A percentile compares a stretch with the other conserved stretches of the same genome.
These are phyloP conservation scores for Magnusiomyces magnusii DNA, from an alignment of 1,139 yeast species.

Conservation along the genomic window DNA sequence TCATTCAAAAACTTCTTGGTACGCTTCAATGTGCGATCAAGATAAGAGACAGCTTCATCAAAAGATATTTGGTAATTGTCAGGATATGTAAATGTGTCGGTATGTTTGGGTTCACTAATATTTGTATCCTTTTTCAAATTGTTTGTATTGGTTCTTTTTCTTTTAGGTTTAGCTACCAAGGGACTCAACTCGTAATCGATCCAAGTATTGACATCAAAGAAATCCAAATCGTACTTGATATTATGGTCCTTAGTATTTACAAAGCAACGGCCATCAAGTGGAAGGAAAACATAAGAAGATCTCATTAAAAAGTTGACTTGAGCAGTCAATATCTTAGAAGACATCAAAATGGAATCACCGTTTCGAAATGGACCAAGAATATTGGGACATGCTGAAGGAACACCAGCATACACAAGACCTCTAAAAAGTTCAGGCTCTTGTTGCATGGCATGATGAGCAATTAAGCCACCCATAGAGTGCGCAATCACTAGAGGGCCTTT, in stretches of 20 bases:
- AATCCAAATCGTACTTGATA: slow-evolving; percentile 60
- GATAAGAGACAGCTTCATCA: slow-evolving; percentile 57
- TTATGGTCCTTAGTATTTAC: slow-evolving; percentile 48
- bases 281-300: slow-evolving; percentile 70
- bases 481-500: slow-evolving; percentile 65
- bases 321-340: slow-evolving; percentile 65
- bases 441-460: slow-evolving; percentile 73
- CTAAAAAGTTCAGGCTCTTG: slow-evolving; percentile 58
- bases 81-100: slow-evolving; percentile 13
- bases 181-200: slow-evolving; percentile 69
- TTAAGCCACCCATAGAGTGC: slow-evolving; percentile 90
- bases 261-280: slow-evolving; percentile 66
- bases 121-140: neutral
- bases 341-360: slow-evolving; percentile 73
- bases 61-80: slow-evolving; percentile 35
- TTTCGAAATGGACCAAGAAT: slow-evolving; percentile 76
- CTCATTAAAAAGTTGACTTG: slow-evolving; percentile 87
- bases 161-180: slow-evolving; percentile 43
- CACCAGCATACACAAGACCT: slow-evolving; percentile 73
- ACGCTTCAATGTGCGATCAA: slow-evolving; percentile 50
- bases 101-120: neutral
- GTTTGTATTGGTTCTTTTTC: neutral
- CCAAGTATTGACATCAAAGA: slow-evolving; percentile 77
- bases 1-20: slow-evolving; percentile 54
- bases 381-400: slow-evolving; percentile 78